Base-by-base conservation (phyloP, 108 stramenopile genomes). In the Nannochloropsis salina region DNA sequence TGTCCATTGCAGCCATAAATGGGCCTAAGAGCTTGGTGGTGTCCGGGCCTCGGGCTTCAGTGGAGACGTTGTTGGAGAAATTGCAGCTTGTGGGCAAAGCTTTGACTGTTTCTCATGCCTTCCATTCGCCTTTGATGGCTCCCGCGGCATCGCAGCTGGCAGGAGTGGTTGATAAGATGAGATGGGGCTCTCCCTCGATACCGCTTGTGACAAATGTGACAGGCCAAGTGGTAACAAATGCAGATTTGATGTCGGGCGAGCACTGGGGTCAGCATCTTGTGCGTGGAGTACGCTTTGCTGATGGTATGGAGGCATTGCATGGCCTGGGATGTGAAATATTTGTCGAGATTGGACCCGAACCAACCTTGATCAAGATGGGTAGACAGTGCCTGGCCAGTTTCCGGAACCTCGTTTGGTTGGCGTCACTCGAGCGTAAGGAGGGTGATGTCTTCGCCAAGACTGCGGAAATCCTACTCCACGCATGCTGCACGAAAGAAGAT, bases 61-160 rank as follows among this genome's bases (percentile, higher is more conserved):
- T 85, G 61, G 44, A 44, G 21, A 11, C 22, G 18, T 12, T 85
- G 81, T 15, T 42, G 81, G 42, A 15, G 81, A 42, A 41, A 12
- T 82, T 82, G 81, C 18, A 42, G 20, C 81, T 41, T 15, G 81
- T 41, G 42, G 81, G 81, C 22, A 84, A 84, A 45, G 41, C 45
- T 12, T 45, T 84, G 42, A 41, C 84, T 4, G 86, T 88, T 21
- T 86, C 85, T 11, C 89, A 87, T 21, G 90, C 90, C 5, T 90
- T 89, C 83, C 88, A 90, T 80, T 86, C 86, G 8, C 90, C 90
- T n/a, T 42, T 89, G 83, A 89, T 90, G 88, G 84, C 88, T 41
- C 42, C 10, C 5, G 89, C 88, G 42, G 89, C 89, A 11, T 42
- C 84, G 12, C 89, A n/a, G 40, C 84, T 89, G 21, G 84, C 43